Percentiles rank a stretch among this genome's conserved stretches.
Evolutionary conservation across 371 early-diverging fungal genomes (phyloP).

Genomic region (Dinochytrium kinnereticum): DNA sequence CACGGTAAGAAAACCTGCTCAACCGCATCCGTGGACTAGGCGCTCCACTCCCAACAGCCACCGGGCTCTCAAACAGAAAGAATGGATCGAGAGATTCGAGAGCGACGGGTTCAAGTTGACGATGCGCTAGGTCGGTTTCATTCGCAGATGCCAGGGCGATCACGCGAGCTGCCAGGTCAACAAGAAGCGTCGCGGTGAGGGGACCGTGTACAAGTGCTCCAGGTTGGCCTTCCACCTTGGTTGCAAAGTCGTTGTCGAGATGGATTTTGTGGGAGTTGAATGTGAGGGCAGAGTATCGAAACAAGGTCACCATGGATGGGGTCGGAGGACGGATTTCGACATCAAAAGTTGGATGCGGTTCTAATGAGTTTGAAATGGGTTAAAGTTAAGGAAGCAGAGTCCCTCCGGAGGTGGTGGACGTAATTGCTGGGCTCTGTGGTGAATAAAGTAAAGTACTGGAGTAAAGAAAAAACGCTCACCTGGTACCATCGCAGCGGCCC

Average conservation of each 20-base stretch:
- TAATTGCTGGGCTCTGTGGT: not conserved
- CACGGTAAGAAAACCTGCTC: not conserved
- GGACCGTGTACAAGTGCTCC: constrained; percentile 79
- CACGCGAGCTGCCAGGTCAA: constrained; percentile 56
- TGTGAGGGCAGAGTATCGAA: constrained; percentile 84
- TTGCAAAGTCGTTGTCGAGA: constrained; percentile 74
- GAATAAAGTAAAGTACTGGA: not conserved
- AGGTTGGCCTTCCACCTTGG: constrained; percentile 72
- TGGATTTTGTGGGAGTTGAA: constrained; percentile 87
- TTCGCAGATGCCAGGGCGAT: not conserved
- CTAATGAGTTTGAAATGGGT: not conserved
- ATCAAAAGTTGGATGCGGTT: constrained; percentile 5
- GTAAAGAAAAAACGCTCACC: not conserved
- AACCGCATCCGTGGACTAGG: not conserved
- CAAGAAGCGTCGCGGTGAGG: constrained; percentile 73
- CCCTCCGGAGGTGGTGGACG: no score
- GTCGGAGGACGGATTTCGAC: not conserved
- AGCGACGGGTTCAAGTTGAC: not conserved
- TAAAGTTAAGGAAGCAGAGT: no score
- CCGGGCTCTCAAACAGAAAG: not conserved
- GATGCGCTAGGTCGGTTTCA: not conserved
- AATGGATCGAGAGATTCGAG: not conserved
- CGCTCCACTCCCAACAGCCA: not conserved
- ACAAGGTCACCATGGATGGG: constrained; percentile 35
- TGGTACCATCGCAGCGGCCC: not conserved